Conservation (phyloP, 805 yeast species). For the Pichia ethanolica region DNA sequence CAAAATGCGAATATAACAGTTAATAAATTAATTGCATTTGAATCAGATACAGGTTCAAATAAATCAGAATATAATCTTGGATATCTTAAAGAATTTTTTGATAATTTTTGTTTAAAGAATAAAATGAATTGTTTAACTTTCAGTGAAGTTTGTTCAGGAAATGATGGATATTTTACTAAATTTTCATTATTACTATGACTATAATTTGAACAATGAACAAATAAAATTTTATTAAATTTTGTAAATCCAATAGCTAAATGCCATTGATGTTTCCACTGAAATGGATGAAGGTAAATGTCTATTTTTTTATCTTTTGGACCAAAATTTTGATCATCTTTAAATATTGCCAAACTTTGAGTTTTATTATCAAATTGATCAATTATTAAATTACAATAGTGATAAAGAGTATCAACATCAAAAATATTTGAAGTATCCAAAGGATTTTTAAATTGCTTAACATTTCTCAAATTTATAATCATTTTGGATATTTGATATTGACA, state of each 20-base stretch:
- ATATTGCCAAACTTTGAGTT: constrained; percentile 16
- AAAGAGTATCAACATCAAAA: constrained; percentile 21
- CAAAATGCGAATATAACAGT: constrained; percentile 25
- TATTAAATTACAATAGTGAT: constrained; percentile 22
- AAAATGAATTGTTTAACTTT: constrained; percentile 23
- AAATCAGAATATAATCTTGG: constrained; percentile 19
- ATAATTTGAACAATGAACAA: constrained; percentile 23
- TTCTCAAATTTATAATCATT: not conserved
- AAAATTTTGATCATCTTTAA: constrained; percentile 15
- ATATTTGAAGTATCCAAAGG: not conserved
- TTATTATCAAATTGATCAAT: constrained; percentile 19
- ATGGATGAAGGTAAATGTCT: constrained; percentile 26
- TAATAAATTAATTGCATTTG: constrained; percentile 26
- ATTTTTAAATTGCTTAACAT: not conserved
- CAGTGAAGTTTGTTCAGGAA: constrained; percentile 20
- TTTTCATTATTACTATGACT: not conserved
- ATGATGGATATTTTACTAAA: constrained; percentile 6
- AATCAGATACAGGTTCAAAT: constrained; percentile 20
- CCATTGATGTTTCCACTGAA: constrained; percentile 26
- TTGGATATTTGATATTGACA: not conserved
- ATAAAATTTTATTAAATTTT: constrained; percentile 18
- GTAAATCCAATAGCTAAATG: constrained; percentile 27
- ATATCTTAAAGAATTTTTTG: constrained; percentile 21
- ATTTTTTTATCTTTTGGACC: constrained; percentile 21
- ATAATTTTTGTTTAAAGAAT: constrained; percentile 22